Conservation (phyloP, 2,329 filamentous ascomycete genomes). For the Trichoderma sp. region DNA sequence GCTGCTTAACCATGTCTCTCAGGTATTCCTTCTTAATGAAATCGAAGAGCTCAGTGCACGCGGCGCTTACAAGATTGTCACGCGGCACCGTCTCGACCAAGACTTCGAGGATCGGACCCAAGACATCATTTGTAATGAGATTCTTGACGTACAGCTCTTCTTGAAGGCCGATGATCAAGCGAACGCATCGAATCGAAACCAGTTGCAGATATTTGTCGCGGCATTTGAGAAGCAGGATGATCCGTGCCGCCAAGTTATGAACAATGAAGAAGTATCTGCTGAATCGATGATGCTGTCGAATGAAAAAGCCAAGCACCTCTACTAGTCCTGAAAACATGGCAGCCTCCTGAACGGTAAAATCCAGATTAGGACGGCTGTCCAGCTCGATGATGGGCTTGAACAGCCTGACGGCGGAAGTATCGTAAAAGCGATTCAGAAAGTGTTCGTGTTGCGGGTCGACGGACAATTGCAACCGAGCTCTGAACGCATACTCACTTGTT, state of each 20-base stretch:
- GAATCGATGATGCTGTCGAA: conserved; percentile 83
- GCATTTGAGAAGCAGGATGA: conserved; percentile 79
- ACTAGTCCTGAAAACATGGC: conserved; percentile 90
- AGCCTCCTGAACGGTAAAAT: conserved; percentile 80
- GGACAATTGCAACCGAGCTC: conserved; percentile 58
- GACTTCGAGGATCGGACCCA: conserved; percentile 83
- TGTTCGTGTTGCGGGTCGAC: conserved; percentile 77
- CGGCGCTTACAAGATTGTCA: conserved; percentile 92
- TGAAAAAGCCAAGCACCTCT: conserved; percentile 91
- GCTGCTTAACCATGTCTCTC: conserved; percentile 78
- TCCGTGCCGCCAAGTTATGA: conserved; percentile 75
- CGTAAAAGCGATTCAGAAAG: conserved; percentile 88
- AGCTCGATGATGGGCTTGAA: conserved; percentile 87
- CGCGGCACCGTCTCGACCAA: conserved; percentile 84
- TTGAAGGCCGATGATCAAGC: conserved; percentile 79
- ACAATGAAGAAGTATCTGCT: conserved; percentile 87
- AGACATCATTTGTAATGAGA: conserved; percentile 77
- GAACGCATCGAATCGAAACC: conserved; percentile 91
- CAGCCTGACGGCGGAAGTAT: conserved; percentile 79
- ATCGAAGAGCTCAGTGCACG: conserved; percentile 91
- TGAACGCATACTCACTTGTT: conserved; percentile 63
- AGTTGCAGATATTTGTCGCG: conserved; percentile 92
- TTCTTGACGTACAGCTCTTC: conserved; percentile 92
- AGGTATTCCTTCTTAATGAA: conserved; percentile 82
- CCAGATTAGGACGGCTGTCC: conserved; percentile 68